Conservation (phyloP, 1,284 basidiomycete genomes). For the Inonotus obliquus region DNA sequence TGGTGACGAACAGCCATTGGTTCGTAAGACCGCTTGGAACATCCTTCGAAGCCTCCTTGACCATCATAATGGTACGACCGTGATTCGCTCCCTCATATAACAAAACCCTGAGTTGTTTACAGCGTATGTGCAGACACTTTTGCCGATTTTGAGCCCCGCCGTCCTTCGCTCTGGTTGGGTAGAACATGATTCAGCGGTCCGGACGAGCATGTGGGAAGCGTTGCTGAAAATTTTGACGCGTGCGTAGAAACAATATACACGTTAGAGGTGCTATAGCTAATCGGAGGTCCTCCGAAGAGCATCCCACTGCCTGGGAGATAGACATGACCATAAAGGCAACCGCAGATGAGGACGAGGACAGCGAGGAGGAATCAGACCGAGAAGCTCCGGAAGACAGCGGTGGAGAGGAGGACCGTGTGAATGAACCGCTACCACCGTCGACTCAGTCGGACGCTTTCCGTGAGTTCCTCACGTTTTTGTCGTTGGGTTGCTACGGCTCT, state of each 20-base stretch:
- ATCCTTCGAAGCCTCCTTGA: slow-evolving; percentile 40
- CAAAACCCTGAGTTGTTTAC: not conserved
- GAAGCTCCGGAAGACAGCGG: slow-evolving; percentile 20
- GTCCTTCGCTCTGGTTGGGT: slow-evolving; percentile 74
- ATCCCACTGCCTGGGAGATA: slow-evolving; percentile 57
- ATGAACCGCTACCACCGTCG: slow-evolving; percentile 11
- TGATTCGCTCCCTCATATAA: not conserved
- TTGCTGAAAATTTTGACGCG: slow-evolving; percentile 70
- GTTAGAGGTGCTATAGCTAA: not conserved
- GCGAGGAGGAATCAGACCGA: slow-evolving; percentile 16
- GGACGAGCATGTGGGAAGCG: slow-evolving; percentile 64
- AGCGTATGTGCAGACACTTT: slow-evolving; percentile 37
- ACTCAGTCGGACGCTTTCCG: slow-evolving; percentile 46
- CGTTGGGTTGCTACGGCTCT: slow-evolving; percentile 71
- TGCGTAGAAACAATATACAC: slow-evolving; percentile 29
- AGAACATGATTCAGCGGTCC: slow-evolving; percentile 67
- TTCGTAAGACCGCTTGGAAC: slow-evolving; percentile 64
- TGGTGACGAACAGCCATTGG: slow-evolving; percentile 58
- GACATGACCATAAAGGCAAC: slow-evolving; percentile 28
- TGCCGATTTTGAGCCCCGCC: slow-evolving; percentile 49
- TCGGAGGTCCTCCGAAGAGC: slow-evolving; percentile 43
- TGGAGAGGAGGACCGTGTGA: slow-evolving; percentile 26
- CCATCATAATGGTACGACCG: slow-evolving; percentile 38
- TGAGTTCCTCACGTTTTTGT: slow-evolving; percentile 74
- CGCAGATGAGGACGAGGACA: slow-evolving; percentile 22